Evolutionary conservation across 1,139 yeast genomes (phyloP), one percentile per base, ranked within the genome.

Genomic region (Saccharomyces hybrid): DNA sequence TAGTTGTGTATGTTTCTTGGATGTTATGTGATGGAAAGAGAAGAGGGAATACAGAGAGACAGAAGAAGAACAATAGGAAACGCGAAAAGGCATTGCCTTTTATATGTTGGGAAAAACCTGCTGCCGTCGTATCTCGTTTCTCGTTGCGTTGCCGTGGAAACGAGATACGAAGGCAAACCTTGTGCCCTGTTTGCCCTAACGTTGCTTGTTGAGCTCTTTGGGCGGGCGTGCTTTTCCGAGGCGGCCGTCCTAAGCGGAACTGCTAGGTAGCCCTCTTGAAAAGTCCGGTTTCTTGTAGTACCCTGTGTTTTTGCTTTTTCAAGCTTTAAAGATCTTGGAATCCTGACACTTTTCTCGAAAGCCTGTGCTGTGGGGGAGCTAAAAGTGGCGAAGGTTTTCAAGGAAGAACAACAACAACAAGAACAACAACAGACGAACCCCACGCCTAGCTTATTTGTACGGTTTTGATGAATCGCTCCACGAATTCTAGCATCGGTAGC

Each of bases 71-170:
- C 44, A 38, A 38, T 38, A 38, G 44, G 44, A 38, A 38, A 38
- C 44, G 44, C 44, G 24, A 38, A 38, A 38, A 38, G 11, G 11
- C n/a, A 16, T 16, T 21, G 44, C 44, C 44, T 38, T 38, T 38
- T 38, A 38, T 38, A 38, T 38, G 44, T 19, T 38, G 44, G 44
- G 44, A 46, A 24, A 6, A 16, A 16, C 16, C 11, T 19, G 28
- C 6, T 26, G 31, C 28, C 19, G 51, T 53, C 28, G 50, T 52
- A 32, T 54, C 58, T 21, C 49, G 44, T 19, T 31, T 49, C 12
- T 14, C 31, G 53, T 51, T 51, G 44, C 31, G 53, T 51, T 51
- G 44, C 53, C 44, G 31, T 46, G 49, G 49, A 21, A 28, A 51
- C 53, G 29, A 41, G 28, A 32, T 14, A 46, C 32, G 49, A 32